Base-by-base conservation (phyloP, 2,329 filamentous ascomycete species). In the Trichoderma lentiforme region DNA sequence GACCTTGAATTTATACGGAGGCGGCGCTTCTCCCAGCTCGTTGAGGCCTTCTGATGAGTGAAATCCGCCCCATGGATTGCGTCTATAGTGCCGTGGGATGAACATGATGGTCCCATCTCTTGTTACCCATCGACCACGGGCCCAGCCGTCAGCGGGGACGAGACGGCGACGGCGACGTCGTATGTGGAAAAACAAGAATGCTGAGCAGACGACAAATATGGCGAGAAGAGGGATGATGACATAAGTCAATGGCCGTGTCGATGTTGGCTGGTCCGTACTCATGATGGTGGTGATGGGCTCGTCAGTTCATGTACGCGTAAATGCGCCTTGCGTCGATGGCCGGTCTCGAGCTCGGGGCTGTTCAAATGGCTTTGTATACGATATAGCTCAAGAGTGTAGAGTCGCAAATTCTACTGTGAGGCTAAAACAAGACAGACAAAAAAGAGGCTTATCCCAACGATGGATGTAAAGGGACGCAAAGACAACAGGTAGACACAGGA, bases 1-100 rank as follows among this genome's bases (percentile, higher is more conserved):
- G 73, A 80, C 78, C 75, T 80, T 81, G 7, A 77, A 76, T 53
- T 81, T 82, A 77, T 92, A 92, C 0, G 90, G 88, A 62, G 90
- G 90, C 64, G 90, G 90, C 11, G 89, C 88, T 78, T 91, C 89
- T 32, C 90, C 90, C 57, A 85, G 79, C 80, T 91, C 89, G 77
- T 92, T 86, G 71, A 91, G 79, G 0, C 90, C 90, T 74, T 92
- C 90, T 60, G 86, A 70, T 3, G 78, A 75, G 51, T 74, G 74
- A 7, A 75, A 70, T 3, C 73, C 74, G 51, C 67, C 39, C 76
- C 75, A 76, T n/a, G 83, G 69, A 36, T 60, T 66, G 5, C 70
- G 66, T 28, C 70, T 62, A 30, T 69, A 65, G 26, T 70, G 71
- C 63, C 68, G 51, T 18, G 58, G 43, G n/a, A 70, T 56, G 53